Evolutionary conservation across 1,284 basidiomycete species (phyloP).

Genomic region (Rugosomyces carneus): DNA sequence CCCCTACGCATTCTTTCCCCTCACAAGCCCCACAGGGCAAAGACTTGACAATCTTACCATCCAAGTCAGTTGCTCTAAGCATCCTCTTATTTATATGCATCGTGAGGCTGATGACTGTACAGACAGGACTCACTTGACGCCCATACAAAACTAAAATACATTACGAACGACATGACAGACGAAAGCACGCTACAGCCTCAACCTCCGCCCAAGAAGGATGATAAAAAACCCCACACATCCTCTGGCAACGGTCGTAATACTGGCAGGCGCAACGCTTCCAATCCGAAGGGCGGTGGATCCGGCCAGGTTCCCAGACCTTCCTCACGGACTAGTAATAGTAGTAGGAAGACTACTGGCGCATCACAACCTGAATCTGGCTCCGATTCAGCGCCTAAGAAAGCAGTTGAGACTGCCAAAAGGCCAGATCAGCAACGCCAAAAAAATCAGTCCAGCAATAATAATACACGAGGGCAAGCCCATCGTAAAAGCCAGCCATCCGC

Average conservation of each 20-base stretch:
- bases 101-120: conserved; percentile 15
- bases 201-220: conserved; percentile 56
- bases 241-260: conserved; percentile 42
- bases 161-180: conserved; percentile 84
- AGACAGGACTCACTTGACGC: conserved; percentile 25
- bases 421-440: conserved; percentile 55
- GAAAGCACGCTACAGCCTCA: conserved; percentile 56
- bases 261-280: conserved; percentile 52
- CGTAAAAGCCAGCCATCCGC: conserved; percentile 53
- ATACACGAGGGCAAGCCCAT: conserved; percentile 40
- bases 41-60: conserved; percentile 54
- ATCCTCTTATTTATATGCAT: conserved; percentile 8
- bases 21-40: conserved; percentile 87
- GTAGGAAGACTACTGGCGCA: conserved; percentile 43
- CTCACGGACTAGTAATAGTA: conserved; percentile 49
- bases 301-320: conserved; percentile 47
- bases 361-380: conserved; percentile 57
- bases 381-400: conserved; percentile 54
- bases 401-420: conserved; percentile 47
- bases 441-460: conserved; percentile 40
- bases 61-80: conserved; percentile 33
- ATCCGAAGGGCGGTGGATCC: conserved; percentile 36
- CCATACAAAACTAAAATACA: conserved; percentile 44
- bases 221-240: conserved; percentile 50
- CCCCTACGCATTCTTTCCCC: conserved; percentile 47